Evolutionary conservation across 2,329 filamentous ascomycete genomes (phyloP), one percentile per base, ranked within the genome.

Genomic region (Claviceps cyperi): DNA sequence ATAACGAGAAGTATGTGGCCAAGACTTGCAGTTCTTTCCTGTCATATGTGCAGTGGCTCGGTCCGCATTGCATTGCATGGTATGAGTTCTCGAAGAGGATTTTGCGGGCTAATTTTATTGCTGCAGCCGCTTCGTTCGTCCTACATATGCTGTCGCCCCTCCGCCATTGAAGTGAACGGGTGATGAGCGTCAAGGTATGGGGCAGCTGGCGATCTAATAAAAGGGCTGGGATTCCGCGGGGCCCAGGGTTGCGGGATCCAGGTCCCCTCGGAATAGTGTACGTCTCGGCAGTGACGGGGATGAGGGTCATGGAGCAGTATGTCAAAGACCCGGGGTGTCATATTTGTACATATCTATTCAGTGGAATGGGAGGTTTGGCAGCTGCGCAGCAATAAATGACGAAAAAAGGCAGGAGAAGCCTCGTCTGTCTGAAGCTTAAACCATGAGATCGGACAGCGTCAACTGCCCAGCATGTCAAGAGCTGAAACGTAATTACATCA

Each of bases 131-230:
- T 91, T 86, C 63, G 81, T 94, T 61, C 78, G 86, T 64, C 87
- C 88, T 56, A 91, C 86, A 21, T 90, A 81, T 66, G 81, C 82
- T 45, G 77, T 84, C 53, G 81, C 83, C 48, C 88, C 88, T n/a
- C 66, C 71, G 58, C 69, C 74, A 52, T 74, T 76, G 53, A 77
- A 83, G 69, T 83, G 78, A 41, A 21, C 19, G 19, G 19, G 2
- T 22, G 13, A 13, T 21, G 4, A 21, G 36, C 11, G 37, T 21
- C 24, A 47, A 14, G 22, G 39, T 2, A 17, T 17, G 14, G 24
- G 7, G 37, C 5, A 22, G 28, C 9, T 5, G 35, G 4, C 5
- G 5, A 4, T 32, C 28, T 32, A 11, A 32, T 11, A 21, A 19
- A 9, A 14, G 38, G 37, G 37, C 15, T 39, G 37, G 15, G n/a